Percentiles rank a stretch among this genome's conserved stretches.
These are phyloP conservation scores for Neonectria neomacrospora DNA, from an alignment of 2,329 filamentous ascomycete genomes.

Conservation along the genomic window DNA sequence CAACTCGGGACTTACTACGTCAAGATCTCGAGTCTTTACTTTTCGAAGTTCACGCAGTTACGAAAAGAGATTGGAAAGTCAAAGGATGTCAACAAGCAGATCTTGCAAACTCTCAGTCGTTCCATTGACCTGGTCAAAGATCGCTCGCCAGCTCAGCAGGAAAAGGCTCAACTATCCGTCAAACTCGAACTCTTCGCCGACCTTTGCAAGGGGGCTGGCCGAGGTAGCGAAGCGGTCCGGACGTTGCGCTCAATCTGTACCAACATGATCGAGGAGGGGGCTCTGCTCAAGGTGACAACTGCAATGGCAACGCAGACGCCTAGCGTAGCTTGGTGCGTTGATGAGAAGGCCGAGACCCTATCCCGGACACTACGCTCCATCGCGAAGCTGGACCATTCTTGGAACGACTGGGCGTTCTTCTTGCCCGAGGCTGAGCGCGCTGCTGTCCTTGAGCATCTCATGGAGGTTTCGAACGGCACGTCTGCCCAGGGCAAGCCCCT, in stretches of 20 bases:
- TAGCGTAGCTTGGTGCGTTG: constrained; percentile 62
- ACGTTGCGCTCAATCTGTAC: constrained; percentile 71
- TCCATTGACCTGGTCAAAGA: constrained; percentile 72
- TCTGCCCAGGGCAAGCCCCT: constrained; percentile 49
- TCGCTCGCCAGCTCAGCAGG: constrained; percentile 64
- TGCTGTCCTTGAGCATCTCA: constrained; percentile 69
- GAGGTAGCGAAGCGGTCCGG: constrained; percentile 66
- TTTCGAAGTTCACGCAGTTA: constrained; percentile 67
- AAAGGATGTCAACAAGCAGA: constrained; percentile 52
- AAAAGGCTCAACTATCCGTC: constrained; percentile 67
- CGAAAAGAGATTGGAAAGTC: constrained; percentile 56
- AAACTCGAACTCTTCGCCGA: constrained; percentile 77
- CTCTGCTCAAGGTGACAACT: constrained; percentile 63
- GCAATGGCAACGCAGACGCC: constrained; percentile 63
- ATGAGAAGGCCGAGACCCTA: constrained; percentile 62
- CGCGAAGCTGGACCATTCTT: constrained; percentile 67
- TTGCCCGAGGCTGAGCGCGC: constrained; percentile 63
- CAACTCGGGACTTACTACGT: constrained; percentile 63
- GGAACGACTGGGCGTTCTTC: constrained; percentile 66
- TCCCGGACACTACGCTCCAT: constrained; percentile 70
- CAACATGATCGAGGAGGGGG: constrained; percentile 68
- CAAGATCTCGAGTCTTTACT: constrained; percentile 79
- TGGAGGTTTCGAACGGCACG: constrained; percentile 60
- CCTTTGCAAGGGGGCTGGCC: constrained; percentile 63
- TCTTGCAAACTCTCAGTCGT: constrained; percentile 68